phyloP scores from a whole-genome alignment of 345 rosid species.

The Eucalyptus cladocalyx region DNA sequence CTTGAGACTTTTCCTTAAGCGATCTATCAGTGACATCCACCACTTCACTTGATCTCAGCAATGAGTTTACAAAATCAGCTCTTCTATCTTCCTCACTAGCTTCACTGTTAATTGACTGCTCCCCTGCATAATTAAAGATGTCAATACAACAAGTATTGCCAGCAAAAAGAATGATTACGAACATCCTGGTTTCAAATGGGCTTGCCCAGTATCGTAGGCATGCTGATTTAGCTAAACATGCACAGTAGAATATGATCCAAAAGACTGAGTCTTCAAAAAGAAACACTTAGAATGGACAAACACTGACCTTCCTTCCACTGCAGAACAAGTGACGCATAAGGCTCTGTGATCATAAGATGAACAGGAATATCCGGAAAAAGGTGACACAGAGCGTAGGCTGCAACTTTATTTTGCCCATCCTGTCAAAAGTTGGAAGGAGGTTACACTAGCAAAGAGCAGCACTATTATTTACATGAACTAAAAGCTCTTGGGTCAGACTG shows the following conservation, averaged over 20 bases:
- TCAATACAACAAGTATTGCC: neutral
- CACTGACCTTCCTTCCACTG: conserved; percentile 70
- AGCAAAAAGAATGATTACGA: neutral
- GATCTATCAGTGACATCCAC: neutral
- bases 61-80: conserved; percentile 61
- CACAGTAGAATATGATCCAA: neutral
- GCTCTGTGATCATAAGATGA: conserved; percentile 58
- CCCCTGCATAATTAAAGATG: conserved; percentile 27
- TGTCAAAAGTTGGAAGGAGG: conserved; percentile 7
- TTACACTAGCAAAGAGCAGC: neutral
- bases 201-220: neutral
- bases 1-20: conserved; percentile 9
- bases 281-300: neutral
- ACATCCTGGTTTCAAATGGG: neutral
- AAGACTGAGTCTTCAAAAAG: neutral
- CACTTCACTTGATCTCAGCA: conserved; percentile 30
- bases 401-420: conserved; percentile 89
- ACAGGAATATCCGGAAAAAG: conserved; percentile 71
- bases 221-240: neutral
- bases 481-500: neutral
- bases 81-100: conserved; percentile 54
- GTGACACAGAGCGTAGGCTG: conserved; percentile 70
- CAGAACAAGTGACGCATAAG: conserved; percentile 62
- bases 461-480: neutral
- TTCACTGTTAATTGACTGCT: conserved; percentile 23